phyloP scores from a whole-genome alignment of 2,329 filamentous ascomycete species.

The Fusarium scirpi region DNA sequence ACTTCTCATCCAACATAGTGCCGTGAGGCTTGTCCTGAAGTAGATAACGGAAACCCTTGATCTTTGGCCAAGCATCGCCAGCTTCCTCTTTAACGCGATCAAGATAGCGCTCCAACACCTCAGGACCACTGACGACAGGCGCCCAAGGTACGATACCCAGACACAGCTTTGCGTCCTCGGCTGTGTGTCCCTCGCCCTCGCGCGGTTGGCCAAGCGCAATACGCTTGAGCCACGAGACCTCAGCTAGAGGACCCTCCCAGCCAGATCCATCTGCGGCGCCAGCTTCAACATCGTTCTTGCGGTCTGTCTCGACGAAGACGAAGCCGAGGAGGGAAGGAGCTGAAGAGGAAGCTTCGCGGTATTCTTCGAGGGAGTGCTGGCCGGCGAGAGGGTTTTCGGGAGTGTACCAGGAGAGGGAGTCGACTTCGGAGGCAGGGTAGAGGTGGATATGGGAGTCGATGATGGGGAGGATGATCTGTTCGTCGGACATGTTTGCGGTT shows the following conservation, averaged over 20 bases:
- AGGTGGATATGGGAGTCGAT: slow-evolving; percentile 95
- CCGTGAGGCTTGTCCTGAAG: slow-evolving; percentile 80
- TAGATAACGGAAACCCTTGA: slow-evolving; percentile 86
- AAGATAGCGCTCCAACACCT: slow-evolving; percentile 74
- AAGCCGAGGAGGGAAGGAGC: slow-evolving; percentile 71
- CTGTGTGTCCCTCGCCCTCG: slow-evolving; percentile 68
- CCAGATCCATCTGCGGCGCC: slow-evolving; percentile 62
- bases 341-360: slow-evolving; percentile 60
- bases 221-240: slow-evolving; percentile 76
- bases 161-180: slow-evolving; percentile 63
- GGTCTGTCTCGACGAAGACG: slow-evolving; percentile 86
- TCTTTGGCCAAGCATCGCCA: slow-evolving; percentile 72
- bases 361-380: slow-evolving; percentile 74
- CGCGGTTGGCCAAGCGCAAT: slow-evolving; percentile 71
- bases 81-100: slow-evolving; percentile 68
- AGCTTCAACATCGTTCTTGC: slow-evolving; percentile 68
- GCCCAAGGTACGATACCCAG: slow-evolving; percentile 86
- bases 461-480: slow-evolving; percentile 66
- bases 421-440: slow-evolving; percentile 76
- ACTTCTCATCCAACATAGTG: slow-evolving; percentile 71
- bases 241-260: slow-evolving; percentile 76
- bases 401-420: slow-evolving; percentile 77
- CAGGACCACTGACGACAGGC: slow-evolving; percentile 76
- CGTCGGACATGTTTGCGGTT: slow-evolving; percentile 52
- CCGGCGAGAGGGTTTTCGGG: slow-evolving; percentile 69